Conservation (phyloP, 176 grass and related monocot species). For the Paspalum notatum region DNA sequence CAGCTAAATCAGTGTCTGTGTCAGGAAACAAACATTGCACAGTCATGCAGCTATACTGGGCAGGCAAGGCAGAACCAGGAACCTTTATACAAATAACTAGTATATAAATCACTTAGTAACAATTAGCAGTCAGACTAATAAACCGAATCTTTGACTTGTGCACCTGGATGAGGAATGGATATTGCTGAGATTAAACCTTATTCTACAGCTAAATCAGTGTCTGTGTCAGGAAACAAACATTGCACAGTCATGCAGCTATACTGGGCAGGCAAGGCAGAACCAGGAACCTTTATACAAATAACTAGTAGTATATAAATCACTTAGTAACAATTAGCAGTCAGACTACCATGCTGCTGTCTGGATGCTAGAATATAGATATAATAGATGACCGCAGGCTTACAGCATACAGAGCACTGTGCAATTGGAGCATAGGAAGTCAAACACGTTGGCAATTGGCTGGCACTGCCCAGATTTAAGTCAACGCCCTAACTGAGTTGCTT, state of each 20-base stretch:
- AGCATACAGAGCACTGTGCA: not conserved
- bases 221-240: not conserved
- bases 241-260: not conserved
- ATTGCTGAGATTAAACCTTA: not conserved
- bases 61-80: not conserved
- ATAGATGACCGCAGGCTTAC: not conserved
- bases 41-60: not conserved
- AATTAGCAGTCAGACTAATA: not conserved
- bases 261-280: not conserved
- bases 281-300: no score
- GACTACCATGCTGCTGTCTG: not conserved
- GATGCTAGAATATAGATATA: not conserved
- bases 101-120: no score
- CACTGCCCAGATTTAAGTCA: not conserved
- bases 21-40: not conserved
- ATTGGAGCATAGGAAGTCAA: not conserved
- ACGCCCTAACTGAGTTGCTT: not conserved
- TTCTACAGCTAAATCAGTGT: not conserved
- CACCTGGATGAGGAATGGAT: constrained; percentile 39
- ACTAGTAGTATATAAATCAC: no score
- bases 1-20: not conserved
- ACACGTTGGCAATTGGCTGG: not conserved
- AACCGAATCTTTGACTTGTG: not conserved
- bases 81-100: no score
- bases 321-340: not conserved